Evolutionary conservation across 2,329 filamentous ascomycete genomes (phyloP).

Genomic region (Fusarium euwallaceae): DNA sequence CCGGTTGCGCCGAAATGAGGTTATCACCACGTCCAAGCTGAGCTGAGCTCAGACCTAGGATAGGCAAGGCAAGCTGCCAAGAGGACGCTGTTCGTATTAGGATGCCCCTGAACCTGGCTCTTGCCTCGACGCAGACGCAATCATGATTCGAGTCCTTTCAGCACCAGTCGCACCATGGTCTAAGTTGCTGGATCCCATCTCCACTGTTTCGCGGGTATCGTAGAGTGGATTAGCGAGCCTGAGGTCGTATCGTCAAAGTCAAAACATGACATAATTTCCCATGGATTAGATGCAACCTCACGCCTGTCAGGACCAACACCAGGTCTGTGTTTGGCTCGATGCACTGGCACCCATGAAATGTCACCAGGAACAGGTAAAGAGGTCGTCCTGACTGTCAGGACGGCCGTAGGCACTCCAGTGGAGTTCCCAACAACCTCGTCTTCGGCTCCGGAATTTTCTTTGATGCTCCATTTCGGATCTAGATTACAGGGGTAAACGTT

Average conservation of each 20-base stretch:
- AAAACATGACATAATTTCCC: neutral
- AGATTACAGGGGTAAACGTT: neutral
- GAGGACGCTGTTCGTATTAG: neutral
- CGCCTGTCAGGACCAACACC: neutral
- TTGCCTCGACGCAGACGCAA: neutral
- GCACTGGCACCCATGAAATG: neutral
- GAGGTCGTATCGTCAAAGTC: neutral
- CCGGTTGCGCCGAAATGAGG: conserved; percentile 4
- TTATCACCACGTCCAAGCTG: neutral
- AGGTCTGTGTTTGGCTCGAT: neutral
- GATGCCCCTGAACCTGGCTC: neutral
- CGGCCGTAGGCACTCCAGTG: neutral
- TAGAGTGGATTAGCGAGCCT: neutral
- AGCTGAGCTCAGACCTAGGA: neutral
- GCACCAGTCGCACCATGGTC: neutral
- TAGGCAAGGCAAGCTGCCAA: neutral
- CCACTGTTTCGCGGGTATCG: conserved; percentile 1
- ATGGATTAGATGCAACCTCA: neutral
- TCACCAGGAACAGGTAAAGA: neutral
- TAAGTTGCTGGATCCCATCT: neutral
- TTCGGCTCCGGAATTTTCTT: neutral
- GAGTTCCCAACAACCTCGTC: neutral
- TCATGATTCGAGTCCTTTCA: neutral
- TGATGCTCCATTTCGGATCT: neutral
- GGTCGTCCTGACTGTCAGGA: neutral